Percentiles rank a stretch among this genome's conserved stretches.
phyloP scores from a whole-genome alignment of 495 filamentous ascomycete genomes.

The Hyaloscypha variabilis region DNA sequence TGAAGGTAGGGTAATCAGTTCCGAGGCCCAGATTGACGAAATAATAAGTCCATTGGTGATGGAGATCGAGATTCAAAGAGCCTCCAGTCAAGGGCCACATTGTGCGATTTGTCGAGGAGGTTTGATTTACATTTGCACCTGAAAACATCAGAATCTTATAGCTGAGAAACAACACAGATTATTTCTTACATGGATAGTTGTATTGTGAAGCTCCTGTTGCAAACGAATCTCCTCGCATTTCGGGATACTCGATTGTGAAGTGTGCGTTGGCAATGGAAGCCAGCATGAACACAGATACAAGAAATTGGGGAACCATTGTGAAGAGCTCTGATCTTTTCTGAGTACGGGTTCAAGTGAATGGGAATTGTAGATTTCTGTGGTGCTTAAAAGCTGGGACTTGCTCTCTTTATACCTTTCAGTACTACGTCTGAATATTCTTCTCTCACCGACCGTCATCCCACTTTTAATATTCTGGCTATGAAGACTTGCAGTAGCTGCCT shows the following conservation, averaged over 20 bases:
- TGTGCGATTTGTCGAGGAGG: slow-evolving; percentile 52
- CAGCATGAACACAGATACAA: background rate
- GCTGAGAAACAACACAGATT: slow-evolving; percentile 11
- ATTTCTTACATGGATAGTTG: slow-evolving; percentile 55
- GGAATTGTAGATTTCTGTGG: background rate
- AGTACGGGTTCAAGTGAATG: background rate
- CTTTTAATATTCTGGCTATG: background rate
- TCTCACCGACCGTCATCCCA: background rate
- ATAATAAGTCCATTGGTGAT: slow-evolving; percentile 59
- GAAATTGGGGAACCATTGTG: background rate
- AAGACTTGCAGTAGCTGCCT: background rate
- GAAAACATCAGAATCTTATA: slow-evolving; percentile 8
- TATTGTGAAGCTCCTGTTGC: slow-evolving; percentile 48
- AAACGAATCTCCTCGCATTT: slow-evolving; percentile 58
- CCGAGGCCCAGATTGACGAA: slow-evolving; percentile 68
- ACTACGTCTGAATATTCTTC: background rate
- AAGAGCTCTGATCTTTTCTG: background rate
- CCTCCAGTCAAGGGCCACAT: slow-evolving; percentile 63
- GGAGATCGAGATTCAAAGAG: slow-evolving; percentile 50
- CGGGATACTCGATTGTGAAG: slow-evolving; percentile 58
- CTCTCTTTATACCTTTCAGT: background rate
- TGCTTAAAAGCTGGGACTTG: background rate
- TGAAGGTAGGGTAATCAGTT: slow-evolving; percentile 56
- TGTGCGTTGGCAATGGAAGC: slow-evolving; percentile 48
- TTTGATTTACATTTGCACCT: slow-evolving; percentile 58